Base-by-base conservation (phyloP, 495 filamentous ascomycete species). In the Chaetomidium leptoderma region DNA sequence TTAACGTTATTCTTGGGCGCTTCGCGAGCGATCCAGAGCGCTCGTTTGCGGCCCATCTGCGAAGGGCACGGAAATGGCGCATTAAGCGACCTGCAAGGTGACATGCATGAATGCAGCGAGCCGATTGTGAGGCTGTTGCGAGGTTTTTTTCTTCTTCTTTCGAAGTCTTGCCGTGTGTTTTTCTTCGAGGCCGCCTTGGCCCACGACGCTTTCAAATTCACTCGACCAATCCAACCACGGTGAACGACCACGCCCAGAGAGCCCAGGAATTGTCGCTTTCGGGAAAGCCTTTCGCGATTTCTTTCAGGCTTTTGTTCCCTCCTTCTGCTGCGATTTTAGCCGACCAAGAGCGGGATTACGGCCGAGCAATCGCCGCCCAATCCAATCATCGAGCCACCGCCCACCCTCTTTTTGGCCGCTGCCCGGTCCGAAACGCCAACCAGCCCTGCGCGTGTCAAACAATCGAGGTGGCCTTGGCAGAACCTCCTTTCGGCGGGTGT, bases 31-130 rank as follows among this genome's bases (percentile, higher is more conserved):
- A 19, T 19, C 47, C 46, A n/a, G 50, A 23, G 9, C 44, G 44
- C 46, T 40, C 37, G 5, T 17, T 23, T 7, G 8, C 26, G 23
- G 26, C 17, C 43, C 43, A 24, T 46, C n/a, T 16, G 13, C n/a
- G 23, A 3, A 19, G 42, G 13, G 46, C 37, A 59, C 33, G 23
- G 53, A 68, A 68, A 68, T 68, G 56, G 61, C 63, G 63, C 63
- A 63, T 23, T 42, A 36, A 55, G 51, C 43, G 44, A 42, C 37
- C 33, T 55, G 57, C 60, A 60, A 50, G 45, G 29, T 53, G 54
- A 32, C 45, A 47, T 57, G 64, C 64, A 65, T 59, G 33, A n/a
- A 24, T 40, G 49, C 49, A 48, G 58, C 48, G 54, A 63, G 33
- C 53, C 30, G 32, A 59, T 65, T 50, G 51, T 17, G 14, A 48